phyloP scores from a whole-genome alignment of 306 rosid species.

The Sechiopsis laciniata region DNA sequence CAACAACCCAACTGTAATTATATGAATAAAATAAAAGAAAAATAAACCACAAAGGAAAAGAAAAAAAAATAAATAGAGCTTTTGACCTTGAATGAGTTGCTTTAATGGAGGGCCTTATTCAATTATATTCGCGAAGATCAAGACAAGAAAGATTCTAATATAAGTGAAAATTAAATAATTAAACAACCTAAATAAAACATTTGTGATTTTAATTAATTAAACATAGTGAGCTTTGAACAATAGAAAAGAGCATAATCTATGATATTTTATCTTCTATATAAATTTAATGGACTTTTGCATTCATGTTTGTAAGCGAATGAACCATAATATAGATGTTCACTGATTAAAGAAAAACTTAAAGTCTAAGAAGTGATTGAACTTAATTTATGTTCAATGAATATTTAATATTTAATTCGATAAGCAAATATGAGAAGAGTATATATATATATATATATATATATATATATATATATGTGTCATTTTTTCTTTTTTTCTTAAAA shows the following conservation, averaged over 20 bases:
- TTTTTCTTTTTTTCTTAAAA: background rate
- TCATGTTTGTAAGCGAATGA: no score
- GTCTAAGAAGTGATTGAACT: no score
- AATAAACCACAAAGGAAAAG: no score
- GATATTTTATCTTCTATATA: background rate
- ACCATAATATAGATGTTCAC: no score
- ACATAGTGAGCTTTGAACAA: background rate
- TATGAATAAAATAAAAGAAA: background rate
- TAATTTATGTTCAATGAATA: no score
- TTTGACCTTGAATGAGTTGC: background rate
- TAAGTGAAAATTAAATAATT: background rate
- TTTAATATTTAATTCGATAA: no score
- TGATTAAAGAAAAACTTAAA: no score
- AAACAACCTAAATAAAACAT: background rate
- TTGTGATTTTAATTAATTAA: background rate
- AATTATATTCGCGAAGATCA: conserved; percentile 12
- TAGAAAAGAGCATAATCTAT: background rate
- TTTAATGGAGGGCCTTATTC: background rate
- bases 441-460: background rate
- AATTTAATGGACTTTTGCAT: background rate
- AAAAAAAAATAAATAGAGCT: background rate
- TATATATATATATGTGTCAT: background rate
- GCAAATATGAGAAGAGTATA: no score
- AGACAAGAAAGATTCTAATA: background rate
- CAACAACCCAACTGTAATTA: background rate